phyloP scores from a whole-genome alignment of 805 yeast species.

The Sugiyamaella americana region DNA sequence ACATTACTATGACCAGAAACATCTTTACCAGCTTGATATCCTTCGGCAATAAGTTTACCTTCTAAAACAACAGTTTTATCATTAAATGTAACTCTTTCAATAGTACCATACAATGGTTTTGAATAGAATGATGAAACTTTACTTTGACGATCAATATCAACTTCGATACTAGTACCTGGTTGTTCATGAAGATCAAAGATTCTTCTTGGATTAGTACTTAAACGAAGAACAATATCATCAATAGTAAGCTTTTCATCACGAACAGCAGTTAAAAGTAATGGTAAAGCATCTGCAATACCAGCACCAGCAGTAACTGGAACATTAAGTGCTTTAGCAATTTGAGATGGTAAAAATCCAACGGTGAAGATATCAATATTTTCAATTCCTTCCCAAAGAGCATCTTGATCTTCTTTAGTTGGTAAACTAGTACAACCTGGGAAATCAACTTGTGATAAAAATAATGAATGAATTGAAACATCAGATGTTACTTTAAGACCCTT shows the following conservation, averaged over 20 bases:
- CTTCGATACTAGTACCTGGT: constrained; percentile 63
- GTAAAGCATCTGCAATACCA: constrained; percentile 75
- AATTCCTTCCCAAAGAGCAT: constrained; percentile 72
- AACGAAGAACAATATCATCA: constrained; percentile 61
- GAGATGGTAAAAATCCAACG: constrained; percentile 71
- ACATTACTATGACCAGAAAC: constrained; percentile 27
- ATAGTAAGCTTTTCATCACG: constrained; percentile 63
- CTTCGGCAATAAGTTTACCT: constrained; percentile 56
- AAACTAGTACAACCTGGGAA: constrained; percentile 65
- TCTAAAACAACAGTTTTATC: constrained; percentile 80
- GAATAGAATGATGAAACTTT: constrained; percentile 41
- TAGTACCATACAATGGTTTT: constrained; percentile 61
- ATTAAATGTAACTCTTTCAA: constrained; percentile 79
- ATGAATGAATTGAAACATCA: constrained; percentile 75
- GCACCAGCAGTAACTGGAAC: constrained; percentile 59
- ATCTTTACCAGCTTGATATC: constrained; percentile 57
- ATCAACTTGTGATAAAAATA: constrained; percentile 62
- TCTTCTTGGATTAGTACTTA: constrained; percentile 74
- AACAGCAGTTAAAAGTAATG: constrained; percentile 76
- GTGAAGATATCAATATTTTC: constrained; percentile 78
- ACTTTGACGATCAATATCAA: constrained; percentile 66
- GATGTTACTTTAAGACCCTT: constrained; percentile 80
- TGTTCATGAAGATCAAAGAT: constrained; percentile 81
- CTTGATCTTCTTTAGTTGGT: constrained; percentile 78
- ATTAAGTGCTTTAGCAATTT: constrained; percentile 61